Percentiles rank a stretch among this genome's conserved stretches.
Conservation (phyloP, 495 filamentous ascomycete species). For the Astrocystis sublimbata region DNA sequence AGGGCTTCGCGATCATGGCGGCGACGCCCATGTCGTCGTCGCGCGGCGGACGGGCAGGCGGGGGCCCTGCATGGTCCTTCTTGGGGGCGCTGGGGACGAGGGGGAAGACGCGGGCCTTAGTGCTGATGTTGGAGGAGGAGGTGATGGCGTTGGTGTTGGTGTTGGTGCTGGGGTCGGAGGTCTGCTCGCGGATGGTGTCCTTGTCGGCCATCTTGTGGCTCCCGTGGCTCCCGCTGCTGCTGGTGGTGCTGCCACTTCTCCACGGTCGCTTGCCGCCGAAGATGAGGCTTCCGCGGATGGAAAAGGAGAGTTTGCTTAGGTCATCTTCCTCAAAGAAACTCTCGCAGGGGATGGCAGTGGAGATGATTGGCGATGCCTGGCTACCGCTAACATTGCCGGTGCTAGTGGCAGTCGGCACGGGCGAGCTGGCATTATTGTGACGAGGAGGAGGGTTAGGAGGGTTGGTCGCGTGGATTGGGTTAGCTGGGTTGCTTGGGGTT, state of each 20-base stretch:
- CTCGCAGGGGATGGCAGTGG: slow-evolving; percentile 54
- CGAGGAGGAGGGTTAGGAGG: background rate
- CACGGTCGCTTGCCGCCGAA: slow-evolving; percentile 53
- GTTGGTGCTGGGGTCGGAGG: slow-evolving; percentile 18
- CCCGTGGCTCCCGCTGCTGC: too few relatives aligned
- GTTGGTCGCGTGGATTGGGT: slow-evolving; percentile 17
- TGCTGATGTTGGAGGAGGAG: background rate
- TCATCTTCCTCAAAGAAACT: slow-evolving; percentile 54
- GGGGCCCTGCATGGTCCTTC: slow-evolving; percentile 9
- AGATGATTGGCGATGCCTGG: slow-evolving; percentile 44
- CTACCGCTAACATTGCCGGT: background rate
- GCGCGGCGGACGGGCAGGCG: slow-evolving; percentile 21
- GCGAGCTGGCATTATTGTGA: background rate
- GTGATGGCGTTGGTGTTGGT: slow-evolving; percentile 10
- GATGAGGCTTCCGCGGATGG: slow-evolving; percentile 65
- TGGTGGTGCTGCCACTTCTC: slow-evolving; percentile 24
- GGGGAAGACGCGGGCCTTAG: slow-evolving; percentile 30
- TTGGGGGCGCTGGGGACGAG: slow-evolving; percentile 19
- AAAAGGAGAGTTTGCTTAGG: slow-evolving; percentile 53
- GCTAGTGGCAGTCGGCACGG: background rate
- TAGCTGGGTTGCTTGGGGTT: too few relatives aligned
- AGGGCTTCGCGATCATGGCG: slow-evolving; percentile 16
- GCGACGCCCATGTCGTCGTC: slow-evolving; percentile 25
- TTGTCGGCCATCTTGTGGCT: slow-evolving; percentile 21
- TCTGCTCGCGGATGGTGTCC: slow-evolving; percentile 14